Evolutionary conservation across 2,329 filamentous ascomycete species (phyloP).

Genomic region (Aspergillus alliaceus): DNA sequence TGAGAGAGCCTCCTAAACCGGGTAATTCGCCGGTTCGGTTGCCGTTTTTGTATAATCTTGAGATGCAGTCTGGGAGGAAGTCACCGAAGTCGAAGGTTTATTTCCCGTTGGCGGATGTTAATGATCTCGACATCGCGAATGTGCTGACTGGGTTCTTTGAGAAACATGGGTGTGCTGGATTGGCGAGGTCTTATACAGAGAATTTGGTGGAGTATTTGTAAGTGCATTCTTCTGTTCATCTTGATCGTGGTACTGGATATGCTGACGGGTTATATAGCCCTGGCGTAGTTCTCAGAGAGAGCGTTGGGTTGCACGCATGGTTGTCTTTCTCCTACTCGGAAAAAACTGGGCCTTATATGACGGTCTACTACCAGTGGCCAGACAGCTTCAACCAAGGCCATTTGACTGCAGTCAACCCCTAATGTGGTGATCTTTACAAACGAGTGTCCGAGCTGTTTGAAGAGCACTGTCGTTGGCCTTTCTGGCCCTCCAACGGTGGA

Average conservation of each 20-base stretch:
- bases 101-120: not conserved
- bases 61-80: not conserved
- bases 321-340: not conserved
- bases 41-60: not conserved
- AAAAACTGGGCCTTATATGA: not conserved
- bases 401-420: not conserved
- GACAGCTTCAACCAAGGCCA: not conserved
- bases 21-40: not conserved
- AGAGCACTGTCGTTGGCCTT: not conserved
- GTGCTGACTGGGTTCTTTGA: not conserved
- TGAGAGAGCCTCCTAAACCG: not conserved
- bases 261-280: not conserved
- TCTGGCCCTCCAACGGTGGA: not conserved
- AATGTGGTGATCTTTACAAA: not conserved
- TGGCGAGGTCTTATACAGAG: not conserved
- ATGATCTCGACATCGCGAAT: not conserved
- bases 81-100: not conserved
- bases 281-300: not conserved
- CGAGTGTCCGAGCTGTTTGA: not conserved
- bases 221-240: not conserved
- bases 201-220: not conserved
- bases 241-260: not conserved
- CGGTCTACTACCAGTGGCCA: not conserved
- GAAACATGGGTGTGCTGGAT: not conserved
- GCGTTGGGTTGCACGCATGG: not conserved